Evolutionary conservation across 208 protist species (phyloP), one percentile per base, ranked within the genome.

Genomic region (Jaenimonas drosophilae): DNA sequence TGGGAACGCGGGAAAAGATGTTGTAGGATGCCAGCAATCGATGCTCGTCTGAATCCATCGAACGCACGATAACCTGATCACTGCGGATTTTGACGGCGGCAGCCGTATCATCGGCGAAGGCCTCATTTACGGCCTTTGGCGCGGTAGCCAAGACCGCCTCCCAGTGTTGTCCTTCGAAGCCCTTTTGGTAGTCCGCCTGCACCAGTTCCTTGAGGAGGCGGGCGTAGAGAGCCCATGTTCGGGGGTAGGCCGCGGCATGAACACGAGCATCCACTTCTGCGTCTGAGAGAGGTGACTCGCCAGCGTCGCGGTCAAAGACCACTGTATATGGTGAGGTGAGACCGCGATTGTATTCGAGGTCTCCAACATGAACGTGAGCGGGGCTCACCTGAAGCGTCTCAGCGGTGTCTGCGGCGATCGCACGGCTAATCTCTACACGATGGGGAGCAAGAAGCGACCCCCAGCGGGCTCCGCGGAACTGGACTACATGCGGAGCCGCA

Each of bases 111-210:
- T 6, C 37, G 9, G 37, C 19, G 16, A 42, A 42, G 37, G 19
- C 37, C 40, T 66, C 57, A 34, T 70, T 59, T 38, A 91, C 67
- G 34, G 54, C 71, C 40, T 51, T 27, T 33, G 75, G 74, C 59
- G 67, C 74, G 54, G 58, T 59, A 29, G 70, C 59, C 36, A 91
- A 62, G n/a, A 91, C 44, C 24, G 54, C 43, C 41, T 76, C 50
- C 82, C 82, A 91, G 49, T 59, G 51, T 33, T 66, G 55, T 26
- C 83, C 78, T 28, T 72, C 59, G 38, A 86, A 84, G 25, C 37
- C 16, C 9, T 17, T 6, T 7, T 6, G 11, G 9, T n/a, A n/a
- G n/a, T n/a, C n/a, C n/a, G n/a, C n/a, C n/a, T n/a, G n/a, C n/a
- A n/a, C n/a, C n/a, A n/a, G n/a, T n/a, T n/a, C n/a, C n/a, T n/a